Conservation (phyloP, 23 red algal species). For the Chondrus crispus region DNA sequence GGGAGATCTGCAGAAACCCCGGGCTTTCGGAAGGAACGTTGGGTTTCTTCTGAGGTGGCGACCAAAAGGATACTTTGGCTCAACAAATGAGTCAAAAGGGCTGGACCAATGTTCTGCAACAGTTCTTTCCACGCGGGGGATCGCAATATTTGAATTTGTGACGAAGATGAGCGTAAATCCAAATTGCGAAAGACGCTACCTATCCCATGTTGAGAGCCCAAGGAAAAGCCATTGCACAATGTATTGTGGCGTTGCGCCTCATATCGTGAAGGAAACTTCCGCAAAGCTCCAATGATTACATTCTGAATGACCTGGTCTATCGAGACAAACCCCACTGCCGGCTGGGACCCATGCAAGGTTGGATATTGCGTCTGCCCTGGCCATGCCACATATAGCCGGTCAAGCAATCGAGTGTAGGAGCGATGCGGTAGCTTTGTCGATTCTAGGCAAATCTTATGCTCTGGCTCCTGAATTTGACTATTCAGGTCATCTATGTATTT, state of each 20-base stretch:
- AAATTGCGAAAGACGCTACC: constrained; percentile 50
- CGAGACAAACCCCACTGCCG: constrained; percentile 18
- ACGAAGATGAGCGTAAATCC: constrained; percentile 35
- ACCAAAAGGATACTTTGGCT: not conserved
- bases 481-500: constrained; percentile 35
- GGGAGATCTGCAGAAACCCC: not conserved
- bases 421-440: not conserved
- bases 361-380: not conserved
- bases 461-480: not conserved
- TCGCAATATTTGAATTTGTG: constrained; percentile 6
- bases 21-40: not conserved
- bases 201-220: constrained; percentile 16
- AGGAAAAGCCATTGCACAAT: constrained; percentile 42
- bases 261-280: not conserved
- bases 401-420: constrained; percentile 25
- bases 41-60: not conserved
- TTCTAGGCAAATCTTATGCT: not conserved
- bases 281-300: constrained; percentile 25
- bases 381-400: constrained; percentile 23
- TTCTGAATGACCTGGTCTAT: constrained; percentile 38
- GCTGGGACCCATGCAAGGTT: not conserved
- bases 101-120: constrained; percentile 25
- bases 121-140: not conserved
- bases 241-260: not conserved
- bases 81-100: constrained; percentile 30